Base-by-base conservation (phyloP, 2,329 filamentous ascomycete species). In the Fonsecaea pugnacius region DNA sequence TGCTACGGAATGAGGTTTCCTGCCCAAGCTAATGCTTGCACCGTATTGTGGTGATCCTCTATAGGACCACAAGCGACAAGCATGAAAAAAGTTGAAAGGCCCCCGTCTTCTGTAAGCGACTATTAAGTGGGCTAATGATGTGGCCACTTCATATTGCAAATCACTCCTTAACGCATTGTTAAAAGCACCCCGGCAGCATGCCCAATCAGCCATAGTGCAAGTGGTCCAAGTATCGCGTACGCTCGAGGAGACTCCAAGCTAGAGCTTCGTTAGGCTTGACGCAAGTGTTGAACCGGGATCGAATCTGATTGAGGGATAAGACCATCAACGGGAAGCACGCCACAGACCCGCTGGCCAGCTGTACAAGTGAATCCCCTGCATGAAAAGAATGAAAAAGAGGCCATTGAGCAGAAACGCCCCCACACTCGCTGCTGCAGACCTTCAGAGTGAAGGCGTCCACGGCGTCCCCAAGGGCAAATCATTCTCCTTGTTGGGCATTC, bases 1-100 rank as follows among this genome's bases (percentile, higher is more conserved):
- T 10, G 21, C 57, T 58, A 59, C 62, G 54, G 38, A 48, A 63
- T 67, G 66, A 68, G 65, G 60, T 63, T 57, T 63, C 52, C 51
- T 30, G 43, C 18, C 27, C 32, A 53, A 54, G 57, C 66, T 63
- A 65, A 62, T 62, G 57, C 64, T 35, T 40, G 53, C 53, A 43
- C 43, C 12, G 9, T 48, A 24, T 24, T 48, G 43, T 48, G 43
- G 18, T 24, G 10, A 21, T 24, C 9, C 43, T 48, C 43, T 48
- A 48, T 48, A 48, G 10, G 9, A 48, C 43, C 43, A 48, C 18
- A 24, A 48, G 43, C 43, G 43, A 48, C 43, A 27, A 24, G 43
- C 43, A 24, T 48, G 43, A 48, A 24, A 48, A 24, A 18, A 48
- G 18, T 10, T 48, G 43, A 48, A 21, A 48, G 43, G 43, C 21